These are phyloP conservation scores for Melaleuca alternifolia DNA, from an alignment of 345 rosid species.

Conservation along the genomic window DNA sequence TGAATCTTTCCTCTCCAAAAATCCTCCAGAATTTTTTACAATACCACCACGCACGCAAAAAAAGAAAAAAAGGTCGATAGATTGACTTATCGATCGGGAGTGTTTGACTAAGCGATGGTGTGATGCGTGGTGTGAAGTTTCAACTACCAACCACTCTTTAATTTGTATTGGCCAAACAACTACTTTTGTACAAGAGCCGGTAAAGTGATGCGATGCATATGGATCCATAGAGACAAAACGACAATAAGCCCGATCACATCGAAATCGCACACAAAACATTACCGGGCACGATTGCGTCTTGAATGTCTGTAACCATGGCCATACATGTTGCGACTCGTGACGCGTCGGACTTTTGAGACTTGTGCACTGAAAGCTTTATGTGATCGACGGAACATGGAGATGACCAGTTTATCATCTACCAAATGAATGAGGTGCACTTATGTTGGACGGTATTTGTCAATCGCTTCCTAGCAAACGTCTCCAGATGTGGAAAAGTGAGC, in stretches of 20 bases:
- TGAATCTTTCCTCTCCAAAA: background rate
- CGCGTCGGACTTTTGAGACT: background rate
- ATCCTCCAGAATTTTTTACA: background rate
- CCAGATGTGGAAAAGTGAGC: background rate
- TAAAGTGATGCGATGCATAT: background rate
- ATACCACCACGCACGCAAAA: background rate
- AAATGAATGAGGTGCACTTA: background rate
- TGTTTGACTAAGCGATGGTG: background rate
- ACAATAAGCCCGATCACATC: background rate
- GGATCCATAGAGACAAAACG: background rate
- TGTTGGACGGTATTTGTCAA: background rate
- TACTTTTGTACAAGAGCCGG: background rate
- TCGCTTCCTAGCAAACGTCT: background rate
- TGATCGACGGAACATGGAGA: no score
- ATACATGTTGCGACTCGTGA: background rate
- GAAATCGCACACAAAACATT: background rate
- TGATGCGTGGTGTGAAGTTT: background rate
- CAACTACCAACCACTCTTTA: background rate
- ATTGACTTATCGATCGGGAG: background rate
- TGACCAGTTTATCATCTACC: background rate
- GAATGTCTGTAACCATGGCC: background rate
- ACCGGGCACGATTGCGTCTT: background rate
- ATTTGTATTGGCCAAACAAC: background rate
- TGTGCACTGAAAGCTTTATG: background rate
- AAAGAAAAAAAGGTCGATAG: background rate